phyloP scores from a whole-genome alignment of 2,329 filamentous ascomycete genomes.

The Elsinoe arachidis region DNA sequence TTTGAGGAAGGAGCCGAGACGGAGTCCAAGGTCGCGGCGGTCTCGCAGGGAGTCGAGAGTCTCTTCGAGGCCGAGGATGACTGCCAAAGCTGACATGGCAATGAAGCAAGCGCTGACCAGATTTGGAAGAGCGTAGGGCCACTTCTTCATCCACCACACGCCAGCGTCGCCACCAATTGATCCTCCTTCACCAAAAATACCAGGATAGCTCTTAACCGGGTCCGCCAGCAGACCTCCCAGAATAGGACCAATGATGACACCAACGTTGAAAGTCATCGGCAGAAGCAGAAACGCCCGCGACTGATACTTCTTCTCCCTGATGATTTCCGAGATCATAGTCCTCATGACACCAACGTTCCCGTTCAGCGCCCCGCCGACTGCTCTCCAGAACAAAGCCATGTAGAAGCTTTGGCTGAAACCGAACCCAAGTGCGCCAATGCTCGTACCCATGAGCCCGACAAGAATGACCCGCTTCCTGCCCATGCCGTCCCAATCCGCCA shows the following conservation, averaged over 20 bases:
- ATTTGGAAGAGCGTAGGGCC: conserved; percentile 63
- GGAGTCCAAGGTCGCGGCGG: conserved; percentile 34
- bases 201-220: conserved; percentile 53
- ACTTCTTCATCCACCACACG: conserved; percentile 55
- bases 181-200: conserved; percentile 53
- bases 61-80: conserved; percentile 60
- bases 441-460: conserved; percentile 64
- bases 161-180: conserved; percentile 48
- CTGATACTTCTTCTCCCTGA: conserved; percentile 56
- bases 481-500: conserved; percentile 51
- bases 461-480: conserved; percentile 73
- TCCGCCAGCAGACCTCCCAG: conserved; percentile 61
- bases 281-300: conserved; percentile 50
- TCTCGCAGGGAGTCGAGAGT: conserved; percentile 35
- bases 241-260: conserved; percentile 41
- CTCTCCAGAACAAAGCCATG: conserved; percentile 55
- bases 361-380: conserved; percentile 58
- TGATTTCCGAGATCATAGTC: conserved; percentile 65
- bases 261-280: conserved; percentile 60
- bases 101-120: conserved; percentile 57
- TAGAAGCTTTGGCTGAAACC: conserved; percentile 58
- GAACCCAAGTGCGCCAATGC: conserved; percentile 57
- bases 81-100: conserved; percentile 43
- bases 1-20: conserved; percentile 31
- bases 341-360: conserved; percentile 68